phyloP scores from a whole-genome alignment of 2,329 filamentous ascomycete species.

The Ascomycota sp. region DNA sequence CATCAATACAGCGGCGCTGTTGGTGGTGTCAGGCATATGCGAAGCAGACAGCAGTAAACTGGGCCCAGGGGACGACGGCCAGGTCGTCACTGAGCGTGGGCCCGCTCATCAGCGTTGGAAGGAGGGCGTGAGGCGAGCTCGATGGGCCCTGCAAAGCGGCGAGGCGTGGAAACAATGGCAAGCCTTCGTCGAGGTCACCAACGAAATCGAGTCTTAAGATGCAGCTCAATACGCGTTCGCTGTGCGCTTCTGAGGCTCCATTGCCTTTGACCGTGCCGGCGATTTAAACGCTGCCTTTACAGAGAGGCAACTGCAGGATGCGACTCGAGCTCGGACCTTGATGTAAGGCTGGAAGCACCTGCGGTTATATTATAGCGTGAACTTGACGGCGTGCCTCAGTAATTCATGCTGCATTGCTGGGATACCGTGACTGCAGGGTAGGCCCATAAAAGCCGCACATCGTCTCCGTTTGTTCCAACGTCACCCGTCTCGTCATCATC shows the following conservation, averaged over 20 bases:
- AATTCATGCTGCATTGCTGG: no score
- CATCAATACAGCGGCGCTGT: conserved; percentile 76
- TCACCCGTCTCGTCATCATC: no score
- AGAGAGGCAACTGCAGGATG: no score
- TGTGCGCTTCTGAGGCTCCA: no score
- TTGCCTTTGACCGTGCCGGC: no score
- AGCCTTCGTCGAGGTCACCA: conserved; percentile 67
- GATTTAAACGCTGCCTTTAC: no score
- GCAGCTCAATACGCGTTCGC: neutral
- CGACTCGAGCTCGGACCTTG: no score
- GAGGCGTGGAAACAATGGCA: conserved; percentile 70
- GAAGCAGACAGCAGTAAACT: conserved; percentile 64
- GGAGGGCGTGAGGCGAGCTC: conserved; percentile 71
- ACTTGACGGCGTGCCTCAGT: no score
- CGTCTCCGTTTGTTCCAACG: no score
- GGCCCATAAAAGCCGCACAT: no score
- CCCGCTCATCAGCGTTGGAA: conserved; percentile 85
- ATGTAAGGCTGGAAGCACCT: no score
- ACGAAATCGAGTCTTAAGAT: conserved; percentile 19
- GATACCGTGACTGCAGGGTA: no score
- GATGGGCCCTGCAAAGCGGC: conserved; percentile 74
- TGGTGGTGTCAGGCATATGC: conserved; percentile 72
- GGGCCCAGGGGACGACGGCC: conserved; percentile 61
- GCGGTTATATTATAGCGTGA: neutral
- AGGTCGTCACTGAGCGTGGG: conserved; percentile 62